A percentile compares a stretch with the other conserved stretches of the same genome.
Evolutionary conservation across 441 rosid species (phyloP).

Genomic region (Sinapis alba): DNA sequence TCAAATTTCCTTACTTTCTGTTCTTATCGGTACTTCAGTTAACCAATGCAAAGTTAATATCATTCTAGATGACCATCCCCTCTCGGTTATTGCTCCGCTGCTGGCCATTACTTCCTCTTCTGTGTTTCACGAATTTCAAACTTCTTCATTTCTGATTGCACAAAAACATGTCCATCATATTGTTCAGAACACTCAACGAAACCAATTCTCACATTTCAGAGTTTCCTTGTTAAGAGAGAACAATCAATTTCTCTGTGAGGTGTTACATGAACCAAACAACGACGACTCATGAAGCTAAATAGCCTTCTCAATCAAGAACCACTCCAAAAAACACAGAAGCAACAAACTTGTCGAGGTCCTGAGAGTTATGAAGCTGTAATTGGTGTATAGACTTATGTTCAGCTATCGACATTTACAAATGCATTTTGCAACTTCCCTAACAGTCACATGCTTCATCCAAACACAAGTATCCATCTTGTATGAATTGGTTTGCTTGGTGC

Average conservation of each 20-base stretch:
- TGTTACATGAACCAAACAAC: slow-evolving; percentile 53
- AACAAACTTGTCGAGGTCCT: slow-evolving; percentile 52
- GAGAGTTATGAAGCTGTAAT: slow-evolving; percentile 76
- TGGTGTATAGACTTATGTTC: slow-evolving; percentile 96
- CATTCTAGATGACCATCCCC: too few species aligned
- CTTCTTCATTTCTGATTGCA: not conserved
- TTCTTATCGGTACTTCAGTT: too few species aligned
- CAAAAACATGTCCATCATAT: slow-evolving; percentile 54
- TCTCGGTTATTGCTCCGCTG: not conserved
- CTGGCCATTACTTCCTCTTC: not conserved
- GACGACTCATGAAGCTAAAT: slow-evolving; percentile 37
- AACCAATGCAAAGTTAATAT: too few species aligned
- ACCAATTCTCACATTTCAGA: slow-evolving; percentile 50
- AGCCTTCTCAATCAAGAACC: slow-evolving; percentile 43
- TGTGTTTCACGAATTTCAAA: not conserved
- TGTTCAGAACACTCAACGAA: slow-evolving; percentile 57
- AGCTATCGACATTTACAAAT: slow-evolving; percentile 81
- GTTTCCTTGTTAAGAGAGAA: slow-evolving; percentile 52
- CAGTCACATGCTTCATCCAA: slow-evolving; percentile 80
- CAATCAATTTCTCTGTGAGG: slow-evolving; percentile 53
- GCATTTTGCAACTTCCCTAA: slow-evolving; percentile 90
- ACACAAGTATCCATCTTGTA: slow-evolving; percentile 81
- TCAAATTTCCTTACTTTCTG: too few species aligned
- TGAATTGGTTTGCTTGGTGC: slow-evolving; percentile 98
- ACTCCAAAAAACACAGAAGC: slow-evolving; percentile 46